phyloP scores from a whole-genome alignment of 192 early-diverging fungal species.

The Phycomyces nitens region DNA sequence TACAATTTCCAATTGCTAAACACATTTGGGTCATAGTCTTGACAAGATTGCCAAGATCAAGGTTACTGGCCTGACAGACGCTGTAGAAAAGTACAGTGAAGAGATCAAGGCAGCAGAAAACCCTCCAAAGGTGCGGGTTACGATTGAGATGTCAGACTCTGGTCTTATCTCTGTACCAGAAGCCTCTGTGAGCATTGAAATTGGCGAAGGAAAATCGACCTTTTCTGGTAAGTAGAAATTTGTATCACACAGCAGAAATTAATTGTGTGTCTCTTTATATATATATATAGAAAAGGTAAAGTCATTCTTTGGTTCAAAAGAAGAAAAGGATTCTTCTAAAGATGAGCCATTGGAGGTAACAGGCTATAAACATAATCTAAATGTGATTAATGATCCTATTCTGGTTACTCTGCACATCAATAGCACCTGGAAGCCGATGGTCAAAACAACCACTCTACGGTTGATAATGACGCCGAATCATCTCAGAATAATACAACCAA shows the following conservation, averaged over 20 bases:
- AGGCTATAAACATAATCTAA: too few species aligned
- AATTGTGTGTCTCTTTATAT: neutral
- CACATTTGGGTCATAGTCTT: conserved; percentile 22
- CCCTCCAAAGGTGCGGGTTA: conserved; percentile 78
- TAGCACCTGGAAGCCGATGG: conserved; percentile 5
- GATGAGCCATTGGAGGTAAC: conserved; percentile 12
- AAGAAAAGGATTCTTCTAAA: conserved; percentile 40
- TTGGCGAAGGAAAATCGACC: conserved; percentile 34
- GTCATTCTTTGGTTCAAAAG: conserved; percentile 60
- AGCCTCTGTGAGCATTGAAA: conserved; percentile 48
- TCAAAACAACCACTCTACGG: conserved; percentile 13
- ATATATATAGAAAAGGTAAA: conserved; percentile 50
- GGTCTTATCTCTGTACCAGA: conserved; percentile 69
- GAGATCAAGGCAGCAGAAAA: conserved; percentile 34
- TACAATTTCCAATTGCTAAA: too few species aligned
- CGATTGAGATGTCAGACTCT: conserved; percentile 77
- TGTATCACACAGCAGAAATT: too few species aligned
- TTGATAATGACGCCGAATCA: neutral
- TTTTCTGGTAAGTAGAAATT: conserved; percentile 34
- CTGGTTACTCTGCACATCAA: neutral
- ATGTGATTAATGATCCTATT: too few species aligned
- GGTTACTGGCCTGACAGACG: conserved; percentile 67
- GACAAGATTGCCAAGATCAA: conserved; percentile 57
- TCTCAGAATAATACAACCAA: neutral
- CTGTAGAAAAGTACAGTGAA: conserved; percentile 64